A percentile compares a stretch with the other conserved stretches of the same genome.
Evolutionary conservation across 2,329 filamentous ascomycete genomes (phyloP).

Genomic region (Scedosporium apiospermum): DNA sequence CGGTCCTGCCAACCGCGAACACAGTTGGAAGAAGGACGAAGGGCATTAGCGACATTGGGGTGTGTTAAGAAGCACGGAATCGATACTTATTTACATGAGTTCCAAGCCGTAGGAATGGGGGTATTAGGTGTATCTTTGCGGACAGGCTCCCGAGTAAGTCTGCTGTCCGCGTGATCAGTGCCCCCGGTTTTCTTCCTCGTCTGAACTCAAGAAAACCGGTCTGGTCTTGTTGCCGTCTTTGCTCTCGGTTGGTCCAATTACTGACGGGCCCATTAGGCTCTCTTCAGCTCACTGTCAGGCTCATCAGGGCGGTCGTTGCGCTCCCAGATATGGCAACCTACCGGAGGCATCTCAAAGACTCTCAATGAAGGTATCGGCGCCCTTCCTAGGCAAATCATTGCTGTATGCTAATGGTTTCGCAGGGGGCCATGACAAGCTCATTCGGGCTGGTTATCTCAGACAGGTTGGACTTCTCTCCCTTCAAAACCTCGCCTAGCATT

Average conservation of each 20-base stretch:
- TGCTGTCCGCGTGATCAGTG: neutral
- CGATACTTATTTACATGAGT: neutral
- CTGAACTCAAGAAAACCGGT: conserved; percentile 1
- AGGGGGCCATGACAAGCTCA: conserved; percentile 60
- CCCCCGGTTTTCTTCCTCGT: neutral
- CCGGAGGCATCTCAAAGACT: conserved; percentile 53
- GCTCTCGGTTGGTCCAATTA: neutral
- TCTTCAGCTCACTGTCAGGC: neutral
- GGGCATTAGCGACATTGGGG: neutral
- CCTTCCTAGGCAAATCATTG: neutral
- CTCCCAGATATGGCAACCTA: conserved; percentile 73
- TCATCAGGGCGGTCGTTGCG: conserved; percentile 23
- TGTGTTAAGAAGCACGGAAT: neutral
- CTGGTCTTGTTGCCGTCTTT: neutral
- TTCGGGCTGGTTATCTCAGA: conserved; percentile 63
- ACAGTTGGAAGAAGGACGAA: too few relatives aligned
- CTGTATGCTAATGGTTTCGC: conserved; percentile 12
- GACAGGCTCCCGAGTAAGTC: neutral
- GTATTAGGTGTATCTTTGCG: neutral
- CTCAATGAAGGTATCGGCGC: conserved; percentile 40
- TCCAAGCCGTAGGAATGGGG: neutral
- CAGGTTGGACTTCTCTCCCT: conserved; percentile 29
- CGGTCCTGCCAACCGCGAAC: too few relatives aligned
- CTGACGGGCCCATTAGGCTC: conserved; percentile 7
- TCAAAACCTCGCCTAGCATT: conserved; percentile 6